Conservation (phyloP, 1,139 yeast species). For the Pichia sp. region DNA sequence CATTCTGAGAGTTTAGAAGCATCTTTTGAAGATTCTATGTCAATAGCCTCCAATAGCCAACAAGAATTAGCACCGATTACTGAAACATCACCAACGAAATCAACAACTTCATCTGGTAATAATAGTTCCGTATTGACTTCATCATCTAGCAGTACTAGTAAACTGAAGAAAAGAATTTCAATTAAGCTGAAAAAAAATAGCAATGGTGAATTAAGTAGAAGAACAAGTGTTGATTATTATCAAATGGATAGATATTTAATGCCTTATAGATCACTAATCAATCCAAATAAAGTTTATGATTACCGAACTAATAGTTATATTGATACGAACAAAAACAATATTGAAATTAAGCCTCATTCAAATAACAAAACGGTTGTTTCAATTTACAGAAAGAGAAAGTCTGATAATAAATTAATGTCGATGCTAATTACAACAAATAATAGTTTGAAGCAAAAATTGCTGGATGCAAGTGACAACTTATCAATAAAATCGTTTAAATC, state of each 20-base stretch:
- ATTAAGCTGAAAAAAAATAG: slow-evolving; percentile 4
- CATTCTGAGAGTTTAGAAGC: not conserved
- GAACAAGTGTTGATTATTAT: slow-evolving; percentile 13
- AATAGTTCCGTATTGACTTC: not conserved
- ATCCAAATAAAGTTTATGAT: slow-evolving; percentile 27
- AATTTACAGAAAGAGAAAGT: slow-evolving; percentile 9
- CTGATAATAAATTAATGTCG: slow-evolving; percentile 19
- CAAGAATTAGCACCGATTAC: not conserved
- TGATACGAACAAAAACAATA: slow-evolving; percentile 18
- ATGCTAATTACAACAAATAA: slow-evolving; percentile 22
- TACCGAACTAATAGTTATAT: slow-evolving; percentile 26
- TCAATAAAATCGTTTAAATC: slow-evolving; percentile 22
- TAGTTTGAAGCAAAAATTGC: slow-evolving; percentile 23
- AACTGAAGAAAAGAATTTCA: slow-evolving; percentile 1
- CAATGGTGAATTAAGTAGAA: slow-evolving; percentile 8
- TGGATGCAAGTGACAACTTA: slow-evolving; percentile 25
- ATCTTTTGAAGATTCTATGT: not conserved
- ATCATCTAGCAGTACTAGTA: not conserved
- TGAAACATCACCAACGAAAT: not conserved
- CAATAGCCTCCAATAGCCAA: not conserved
- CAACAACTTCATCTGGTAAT: not conserved
- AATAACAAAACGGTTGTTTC: slow-evolving; percentile 11
- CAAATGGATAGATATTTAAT: slow-evolving; percentile 25
- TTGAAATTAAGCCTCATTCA: slow-evolving; percentile 4
- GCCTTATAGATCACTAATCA: slow-evolving; percentile 29